Percentiles rank a stretch among this genome's conserved stretches.
phyloP scores from a whole-genome alignment of 2,329 filamentous ascomycete genomes.

The Drechslerella dactyloides region DNA sequence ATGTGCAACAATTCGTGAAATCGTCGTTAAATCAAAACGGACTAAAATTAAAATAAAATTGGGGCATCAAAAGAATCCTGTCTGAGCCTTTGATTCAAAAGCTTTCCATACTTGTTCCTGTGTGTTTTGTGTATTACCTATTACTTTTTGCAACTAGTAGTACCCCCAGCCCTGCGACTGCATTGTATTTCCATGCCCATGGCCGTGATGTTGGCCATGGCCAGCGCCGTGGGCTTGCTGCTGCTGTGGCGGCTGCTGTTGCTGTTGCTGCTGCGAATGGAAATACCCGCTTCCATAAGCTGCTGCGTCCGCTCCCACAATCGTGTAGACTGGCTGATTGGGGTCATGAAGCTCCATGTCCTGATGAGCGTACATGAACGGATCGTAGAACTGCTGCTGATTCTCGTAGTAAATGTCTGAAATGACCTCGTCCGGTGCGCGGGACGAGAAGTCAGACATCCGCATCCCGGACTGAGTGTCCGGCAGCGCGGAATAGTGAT shows the following conservation, averaged over 20 bases:
- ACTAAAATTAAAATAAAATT: slow-evolving; percentile 3
- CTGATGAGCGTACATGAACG: slow-evolving; percentile 47
- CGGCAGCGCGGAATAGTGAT: slow-evolving; percentile 34
- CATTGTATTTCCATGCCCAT: slow-evolving; percentile 21
- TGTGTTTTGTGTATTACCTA: slow-evolving; percentile 1
- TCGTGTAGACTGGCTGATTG: slow-evolving; percentile 35
- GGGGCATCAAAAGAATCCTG: slow-evolving; percentile 4
- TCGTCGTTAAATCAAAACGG: slow-evolving; percentile 11
- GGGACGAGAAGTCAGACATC: slow-evolving; percentile 44
- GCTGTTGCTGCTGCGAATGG: slow-evolving; percentile 29
- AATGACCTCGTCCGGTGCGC: slow-evolving; percentile 40
- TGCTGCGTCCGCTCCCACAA: slow-evolving; percentile 32
- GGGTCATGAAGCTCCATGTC: slow-evolving; percentile 49
- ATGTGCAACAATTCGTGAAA: slow-evolving; percentile 6
- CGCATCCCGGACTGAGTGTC: slow-evolving; percentile 43
- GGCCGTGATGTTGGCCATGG: slow-evolving; percentile 3
- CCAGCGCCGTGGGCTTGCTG: slow-evolving; percentile 12
- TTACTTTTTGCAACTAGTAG: slow-evolving; percentile 23
- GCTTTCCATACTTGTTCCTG: slow-evolving; percentile 3
- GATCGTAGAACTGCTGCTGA: slow-evolving; percentile 39
- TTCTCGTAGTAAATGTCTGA: slow-evolving; percentile 35
- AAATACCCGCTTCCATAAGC: slow-evolving; percentile 37
- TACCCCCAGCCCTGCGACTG: slow-evolving; percentile 36
- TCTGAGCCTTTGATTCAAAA: neutral
- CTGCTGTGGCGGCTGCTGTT: slow-evolving; percentile 4